These are phyloP conservation scores for Citrus inodora DNA, from an alignment of 345 rosid genomes.

Conservation along the genomic window DNA sequence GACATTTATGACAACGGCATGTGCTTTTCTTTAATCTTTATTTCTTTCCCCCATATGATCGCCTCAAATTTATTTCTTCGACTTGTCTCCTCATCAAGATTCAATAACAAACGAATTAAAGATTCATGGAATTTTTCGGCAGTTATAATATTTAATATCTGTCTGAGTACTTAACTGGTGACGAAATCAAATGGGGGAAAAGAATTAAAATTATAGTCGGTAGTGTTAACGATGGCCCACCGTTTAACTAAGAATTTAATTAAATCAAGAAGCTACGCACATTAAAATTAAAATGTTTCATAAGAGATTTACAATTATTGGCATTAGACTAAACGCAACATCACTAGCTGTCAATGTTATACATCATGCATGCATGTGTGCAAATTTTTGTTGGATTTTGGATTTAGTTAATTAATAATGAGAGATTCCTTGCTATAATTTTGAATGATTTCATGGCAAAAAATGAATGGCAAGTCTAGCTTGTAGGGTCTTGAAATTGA, in stretches of 20 bases:
- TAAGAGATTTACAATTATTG: not conserved
- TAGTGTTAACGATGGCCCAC: not conserved
- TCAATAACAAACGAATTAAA: not conserved
- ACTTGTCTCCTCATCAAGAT: not conserved
- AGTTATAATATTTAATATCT: not conserved
- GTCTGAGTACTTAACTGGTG: too few relatives aligned
- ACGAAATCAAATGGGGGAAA: too few relatives aligned
- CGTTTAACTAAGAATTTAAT: not conserved
- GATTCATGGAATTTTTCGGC: too few relatives aligned
- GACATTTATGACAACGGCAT: not conserved
- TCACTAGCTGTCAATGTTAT: not conserved
- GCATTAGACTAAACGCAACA: not conserved
- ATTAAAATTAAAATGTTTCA: not conserved
- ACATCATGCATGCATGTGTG: not conserved
- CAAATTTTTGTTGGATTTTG: not conserved
- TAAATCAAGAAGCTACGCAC: not conserved
- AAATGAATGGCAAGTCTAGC: not conserved
- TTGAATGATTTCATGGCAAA: not conserved
- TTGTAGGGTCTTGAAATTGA: not conserved
- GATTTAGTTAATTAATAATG: too few relatives aligned
- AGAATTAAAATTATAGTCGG: not conserved
- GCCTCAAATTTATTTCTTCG: not conserved
- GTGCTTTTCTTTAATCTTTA: not conserved
- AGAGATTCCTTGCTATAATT: not conserved
- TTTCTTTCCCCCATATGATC: not conserved